A percentile compares a stretch with the other conserved stretches of the same genome.
Evolutionary conservation across 345 rosid genomes (phyloP).

Genomic region (Noccaea bulbosa): DNA sequence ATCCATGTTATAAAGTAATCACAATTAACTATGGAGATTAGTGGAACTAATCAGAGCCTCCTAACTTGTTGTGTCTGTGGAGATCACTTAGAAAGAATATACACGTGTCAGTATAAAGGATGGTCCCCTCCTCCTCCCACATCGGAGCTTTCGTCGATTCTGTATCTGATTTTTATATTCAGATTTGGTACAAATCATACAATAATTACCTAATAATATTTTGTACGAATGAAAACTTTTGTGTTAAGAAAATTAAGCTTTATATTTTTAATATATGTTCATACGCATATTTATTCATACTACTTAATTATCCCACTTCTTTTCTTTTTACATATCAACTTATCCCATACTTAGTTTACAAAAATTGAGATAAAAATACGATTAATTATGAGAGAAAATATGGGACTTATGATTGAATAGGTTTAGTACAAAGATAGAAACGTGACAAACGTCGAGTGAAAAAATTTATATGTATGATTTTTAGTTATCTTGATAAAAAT

Average conservation of each 20-base stretch:
- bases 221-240: neutral
- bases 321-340: too few species aligned
- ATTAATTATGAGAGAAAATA: too few species aligned
- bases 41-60: slow-evolving; percentile 34
- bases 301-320: too few species aligned
- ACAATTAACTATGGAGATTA: slow-evolving; percentile 37
- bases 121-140: slow-evolving; percentile 45
- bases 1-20: slow-evolving; percentile 11
- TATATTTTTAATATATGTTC: neutral
- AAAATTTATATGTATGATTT: too few species aligned
- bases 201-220: slow-evolving; percentile 3
- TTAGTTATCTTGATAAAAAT: too few species aligned
- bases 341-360: too few species aligned
- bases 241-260: neutral
- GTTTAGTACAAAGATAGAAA: too few species aligned
- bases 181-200: slow-evolving; percentile 10
- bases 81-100: slow-evolving; percentile 38
- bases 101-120: slow-evolving; percentile 33
- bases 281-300: too few species aligned
- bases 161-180: slow-evolving; percentile 26
- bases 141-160: slow-evolving; percentile 45
- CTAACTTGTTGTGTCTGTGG: slow-evolving; percentile 25
- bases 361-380: too few species aligned
- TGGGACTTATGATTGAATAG: too few species aligned
- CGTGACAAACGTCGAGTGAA: too few species aligned